These are phyloP conservation scores for Butyriboletus regius DNA, from an alignment of 1,284 basidiomycete genomes.

Conservation along the genomic window DNA sequence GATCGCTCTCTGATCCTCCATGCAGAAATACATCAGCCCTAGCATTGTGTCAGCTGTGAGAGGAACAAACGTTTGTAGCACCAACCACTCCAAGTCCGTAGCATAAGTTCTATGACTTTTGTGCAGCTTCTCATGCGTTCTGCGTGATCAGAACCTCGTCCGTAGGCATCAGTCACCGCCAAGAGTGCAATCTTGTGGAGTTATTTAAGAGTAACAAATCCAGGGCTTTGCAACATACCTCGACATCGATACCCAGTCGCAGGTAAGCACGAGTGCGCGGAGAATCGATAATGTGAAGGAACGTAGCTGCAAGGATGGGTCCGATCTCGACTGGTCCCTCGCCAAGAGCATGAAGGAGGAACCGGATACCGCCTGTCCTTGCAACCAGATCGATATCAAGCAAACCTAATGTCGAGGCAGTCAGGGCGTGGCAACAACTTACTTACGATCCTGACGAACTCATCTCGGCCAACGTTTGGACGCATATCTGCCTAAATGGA, in stretches of 20 bases:
- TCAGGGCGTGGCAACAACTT: slow-evolving; percentile 13
- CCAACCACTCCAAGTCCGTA: slow-evolving; percentile 90
- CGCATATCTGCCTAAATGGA: slow-evolving; percentile 73
- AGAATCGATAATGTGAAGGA: slow-evolving; percentile 80
- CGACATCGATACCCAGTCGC: slow-evolving; percentile 79
- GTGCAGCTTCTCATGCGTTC: slow-evolving; percentile 73
- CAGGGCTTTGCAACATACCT: slow-evolving; percentile 47
- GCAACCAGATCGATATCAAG: slow-evolving; percentile 82
- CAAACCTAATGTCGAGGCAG: slow-evolving; percentile 44
- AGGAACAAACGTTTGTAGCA: slow-evolving; percentile 6
- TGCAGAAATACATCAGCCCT: slow-evolving; percentile 91
- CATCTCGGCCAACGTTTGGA: slow-evolving; percentile 89
- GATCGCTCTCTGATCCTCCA: slow-evolving; percentile 81
- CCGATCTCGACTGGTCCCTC: slow-evolving; percentile 84
- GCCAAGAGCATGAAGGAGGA: slow-evolving; percentile 77
- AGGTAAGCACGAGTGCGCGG: slow-evolving; percentile 78
- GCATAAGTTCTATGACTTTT: slow-evolving; percentile 73
- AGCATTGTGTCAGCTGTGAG: slow-evolving; percentile 15
- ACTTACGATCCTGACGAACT: slow-evolving; percentile 41
- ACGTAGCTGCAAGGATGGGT: slow-evolving; percentile 74
- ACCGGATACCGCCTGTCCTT: slow-evolving; percentile 77
- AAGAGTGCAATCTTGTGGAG: slow-evolving; percentile 66
- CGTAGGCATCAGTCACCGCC: slow-evolving; percentile 85
- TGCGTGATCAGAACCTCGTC: slow-evolving; percentile 67
- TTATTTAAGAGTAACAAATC: slow-evolving; percentile 9